Evolutionary conservation across 768 basidiomycete genomes (phyloP).

Genomic region (Russula emetica): DNA sequence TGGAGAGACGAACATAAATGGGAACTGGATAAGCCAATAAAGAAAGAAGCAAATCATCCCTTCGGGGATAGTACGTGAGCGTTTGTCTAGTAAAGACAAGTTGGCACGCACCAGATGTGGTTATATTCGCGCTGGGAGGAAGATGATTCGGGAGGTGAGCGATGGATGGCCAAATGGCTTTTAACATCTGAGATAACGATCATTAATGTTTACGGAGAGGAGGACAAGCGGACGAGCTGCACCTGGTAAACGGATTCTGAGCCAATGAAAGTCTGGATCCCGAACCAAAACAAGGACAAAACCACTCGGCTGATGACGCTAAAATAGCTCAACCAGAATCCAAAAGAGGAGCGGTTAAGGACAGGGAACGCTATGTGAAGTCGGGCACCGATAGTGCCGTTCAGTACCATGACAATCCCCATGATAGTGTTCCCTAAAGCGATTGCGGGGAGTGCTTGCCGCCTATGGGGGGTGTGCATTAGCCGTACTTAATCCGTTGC

Average conservation of each 20-base stretch:
- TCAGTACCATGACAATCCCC: constrained; percentile 66
- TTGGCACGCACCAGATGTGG: constrained; percentile 47
- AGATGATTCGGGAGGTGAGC: constrained; percentile 62
- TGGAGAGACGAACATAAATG: constrained; percentile 72
- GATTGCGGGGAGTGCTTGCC: constrained; percentile 64
- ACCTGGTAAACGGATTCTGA: constrained; percentile 73
- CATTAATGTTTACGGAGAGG: background rate
- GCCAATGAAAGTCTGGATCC: constrained; percentile 55
- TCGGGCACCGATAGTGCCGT: constrained; percentile 73
- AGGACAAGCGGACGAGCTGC: background rate
- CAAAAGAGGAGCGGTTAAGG: constrained; percentile 81
- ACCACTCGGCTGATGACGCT: constrained; percentile 72
- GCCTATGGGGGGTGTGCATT: constrained; percentile 38
- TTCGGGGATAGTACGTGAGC: constrained; percentile 30
- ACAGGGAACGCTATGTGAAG: constrained; percentile 74
- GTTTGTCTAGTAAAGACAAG: background rate
- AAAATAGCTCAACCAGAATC: constrained; percentile 89
- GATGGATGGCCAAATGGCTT: constrained; percentile 77
- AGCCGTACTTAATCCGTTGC: background rate
- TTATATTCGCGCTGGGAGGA: constrained; percentile 54
- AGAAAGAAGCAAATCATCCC: constrained; percentile 74
- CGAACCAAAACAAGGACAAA: constrained; percentile 80
- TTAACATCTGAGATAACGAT: constrained; percentile 49
- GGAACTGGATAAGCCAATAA: constrained; percentile 74
- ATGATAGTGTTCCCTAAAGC: constrained; percentile 71